Base-by-base conservation (phyloP, 495 filamentous ascomycete genomes). In the Penicillium angulare region DNA sequence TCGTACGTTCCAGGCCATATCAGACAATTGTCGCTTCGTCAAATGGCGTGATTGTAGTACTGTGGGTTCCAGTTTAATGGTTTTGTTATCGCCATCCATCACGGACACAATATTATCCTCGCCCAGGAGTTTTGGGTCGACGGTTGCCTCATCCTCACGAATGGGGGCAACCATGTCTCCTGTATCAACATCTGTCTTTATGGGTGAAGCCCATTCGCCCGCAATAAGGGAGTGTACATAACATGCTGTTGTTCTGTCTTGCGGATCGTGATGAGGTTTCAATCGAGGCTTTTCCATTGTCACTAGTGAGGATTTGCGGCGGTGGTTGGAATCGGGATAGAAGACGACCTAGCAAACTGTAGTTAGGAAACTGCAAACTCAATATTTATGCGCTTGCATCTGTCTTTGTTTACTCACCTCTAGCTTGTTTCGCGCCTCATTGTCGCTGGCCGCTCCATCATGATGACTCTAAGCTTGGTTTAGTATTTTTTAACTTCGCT, bases 1-100 rank as follows among this genome's bases (percentile, higher is more conserved):
- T 23, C 93, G 80, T 47, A 98, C 91, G 18, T 92, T 92, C 82
- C 89, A 90, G 0, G 91, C 90, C 93, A 98, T 96, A 53, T 97
- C 93, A 1, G 86, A 87, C 27, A 98, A 76, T 66, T 98, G 89
- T 50, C 85, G 87, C 69, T 97, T 98, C 2, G 91, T 97, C 54
- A 98, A 76, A 26, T 93, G 79, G 12, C 84, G 65, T 20, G 83
- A 86, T 47, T 84, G 74, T 21, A 74, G 64, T 24, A 72, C 61
- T 6, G 60, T 59, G 16, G 67, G 59, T 10, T 66, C 50, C 0
- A 55, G 47, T n/a, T 60, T 63, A 5, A 59, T 40, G 10, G 29
- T 27, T 18, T 48, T 51, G 20, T 45, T 55, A 23, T 67, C 65
- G 39, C 59, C 53, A 16, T 61, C 58, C 29, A 52, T 52, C 48